Evolutionary conservation across 139 green algal species (phyloP).

Genomic region (Dunaliella primolecta): DNA sequence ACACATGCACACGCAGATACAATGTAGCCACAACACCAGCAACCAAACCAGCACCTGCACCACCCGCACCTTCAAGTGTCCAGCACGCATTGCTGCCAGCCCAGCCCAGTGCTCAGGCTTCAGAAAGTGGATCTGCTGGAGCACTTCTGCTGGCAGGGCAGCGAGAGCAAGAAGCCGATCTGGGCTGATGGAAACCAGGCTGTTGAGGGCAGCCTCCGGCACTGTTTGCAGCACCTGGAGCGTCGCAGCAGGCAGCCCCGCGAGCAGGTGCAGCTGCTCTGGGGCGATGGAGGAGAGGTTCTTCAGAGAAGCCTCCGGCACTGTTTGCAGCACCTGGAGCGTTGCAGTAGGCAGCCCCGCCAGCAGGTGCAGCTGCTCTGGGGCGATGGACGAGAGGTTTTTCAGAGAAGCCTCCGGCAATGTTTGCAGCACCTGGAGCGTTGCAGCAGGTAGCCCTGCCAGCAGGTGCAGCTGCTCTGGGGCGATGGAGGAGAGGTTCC

Average conservation of each 20-base stretch:
- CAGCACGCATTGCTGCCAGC: background rate
- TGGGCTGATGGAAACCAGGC: background rate
- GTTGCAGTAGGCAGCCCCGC: background rate
- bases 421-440: too few species aligned
- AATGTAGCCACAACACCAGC: too few species aligned
- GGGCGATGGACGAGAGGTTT: too few species aligned
- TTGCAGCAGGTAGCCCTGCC: background rate
- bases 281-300: background rate
- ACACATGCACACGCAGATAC: too few species aligned
- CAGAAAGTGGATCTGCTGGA: background rate
- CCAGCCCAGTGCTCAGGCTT: background rate
- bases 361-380: background rate
- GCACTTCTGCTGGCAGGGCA: background rate
- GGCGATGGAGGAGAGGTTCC: background rate
- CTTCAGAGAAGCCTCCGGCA: background rate
- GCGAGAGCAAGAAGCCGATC: background rate
- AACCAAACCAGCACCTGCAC: too few species aligned
- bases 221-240: background rate
- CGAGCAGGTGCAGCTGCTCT: background rate
- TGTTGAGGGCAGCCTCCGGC: background rate
- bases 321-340: background rate
- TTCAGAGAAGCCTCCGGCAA: too few species aligned
- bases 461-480: conserved; percentile 4
- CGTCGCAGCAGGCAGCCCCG: background rate
- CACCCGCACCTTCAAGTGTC: background rate